Evolutionary conservation across 345 rosid species (phyloP), one percentile per base, ranked within the genome.

Genomic region (Jatropha curcas): DNA sequence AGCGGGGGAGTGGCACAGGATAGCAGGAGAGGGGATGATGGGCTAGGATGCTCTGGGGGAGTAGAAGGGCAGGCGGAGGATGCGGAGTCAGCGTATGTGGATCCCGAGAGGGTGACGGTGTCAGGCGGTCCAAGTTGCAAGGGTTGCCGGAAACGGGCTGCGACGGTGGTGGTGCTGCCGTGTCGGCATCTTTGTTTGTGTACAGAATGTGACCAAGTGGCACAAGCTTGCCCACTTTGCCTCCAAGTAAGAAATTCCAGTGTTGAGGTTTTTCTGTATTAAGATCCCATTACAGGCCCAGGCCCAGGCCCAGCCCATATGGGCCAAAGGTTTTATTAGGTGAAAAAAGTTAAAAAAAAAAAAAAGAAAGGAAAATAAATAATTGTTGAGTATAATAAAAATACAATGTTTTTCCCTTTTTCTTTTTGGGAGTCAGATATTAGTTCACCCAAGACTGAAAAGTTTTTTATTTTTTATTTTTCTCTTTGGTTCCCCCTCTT

Each of bases 171-270:
- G 60, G 81, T 88, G 78, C 61, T 94, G 87, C 97, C 98, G 77
- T 94, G 98, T 80, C 96, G 97, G 63, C 98, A 94, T 82, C 87
- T 94, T 52, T 82, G 89, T 60, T 66, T 90, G 2, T 94, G 98
- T 78, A 78, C 81, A 76, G 91, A 70, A 52, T 94, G 98, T 68
- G 91, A 92, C 76, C 84, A 78, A 24, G 74, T 83, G 65, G 90
- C 81, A 20, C 81, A 78, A 20, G 82, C 87, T 27, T 94, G 98
- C 87, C 98, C 98, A 33, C 79, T 92, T 27, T 94, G 98, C 86
- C 85, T 82, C 75, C 67, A 73, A 70, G 70, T 76, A 62, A 88
- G 86, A 71, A 87, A 83, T 58, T 89, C 94, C 16, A 85, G 97
- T 79, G 97, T 92, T 4, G 94, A 92, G 75, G 90, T 92, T 76